Evolutionary conservation across 768 basidiomycete species (phyloP).

Genomic region (Boletus insuetus): DNA sequence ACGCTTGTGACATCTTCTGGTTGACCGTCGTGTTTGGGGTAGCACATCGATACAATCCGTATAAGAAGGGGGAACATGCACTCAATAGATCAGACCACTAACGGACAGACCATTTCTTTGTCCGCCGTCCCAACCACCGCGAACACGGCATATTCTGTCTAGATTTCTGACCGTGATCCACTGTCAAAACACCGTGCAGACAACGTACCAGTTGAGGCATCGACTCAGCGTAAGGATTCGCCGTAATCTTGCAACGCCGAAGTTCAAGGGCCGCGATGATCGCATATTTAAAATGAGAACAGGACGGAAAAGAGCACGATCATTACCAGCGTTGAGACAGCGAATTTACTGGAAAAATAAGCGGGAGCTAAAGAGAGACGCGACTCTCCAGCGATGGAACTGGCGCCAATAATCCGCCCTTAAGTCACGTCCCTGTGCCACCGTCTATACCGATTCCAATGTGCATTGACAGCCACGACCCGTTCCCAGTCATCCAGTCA

Average conservation of each 20-base stretch:
- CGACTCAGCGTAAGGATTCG: slow-evolving; percentile 39
- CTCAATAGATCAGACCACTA: background rate
- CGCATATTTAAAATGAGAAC: background rate
- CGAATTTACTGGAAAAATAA: slow-evolving; percentile 41
- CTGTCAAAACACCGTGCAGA: background rate
- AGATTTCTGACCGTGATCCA: background rate
- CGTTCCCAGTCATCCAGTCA: slow-evolving; percentile 40
- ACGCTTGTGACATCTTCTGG: slow-evolving; percentile 35
- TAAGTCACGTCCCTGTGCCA: slow-evolving; percentile 47
- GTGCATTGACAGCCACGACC: slow-evolving; percentile 59
- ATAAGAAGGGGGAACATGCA: background rate
- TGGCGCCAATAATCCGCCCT: slow-evolving; percentile 54
- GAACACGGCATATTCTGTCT: background rate
- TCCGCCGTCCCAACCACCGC: background rate
- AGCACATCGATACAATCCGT: background rate
- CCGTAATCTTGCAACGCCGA: slow-evolving; percentile 35
- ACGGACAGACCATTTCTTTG: background rate
- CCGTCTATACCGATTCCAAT: slow-evolving; percentile 66
- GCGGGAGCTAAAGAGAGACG: slow-evolving; percentile 1
- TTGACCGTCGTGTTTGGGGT: slow-evolving; percentile 13
- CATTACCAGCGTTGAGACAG: slow-evolving; percentile 33
- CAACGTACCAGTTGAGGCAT: slow-evolving; percentile 31
- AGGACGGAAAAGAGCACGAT: background rate
- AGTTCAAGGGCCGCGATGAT: slow-evolving; percentile 26
- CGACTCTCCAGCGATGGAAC: slow-evolving; percentile 10